Evolutionary conservation across 257 asterid species (phyloP), one percentile per base, ranked within the genome.

Genomic region (Striga asiatica): DNA sequence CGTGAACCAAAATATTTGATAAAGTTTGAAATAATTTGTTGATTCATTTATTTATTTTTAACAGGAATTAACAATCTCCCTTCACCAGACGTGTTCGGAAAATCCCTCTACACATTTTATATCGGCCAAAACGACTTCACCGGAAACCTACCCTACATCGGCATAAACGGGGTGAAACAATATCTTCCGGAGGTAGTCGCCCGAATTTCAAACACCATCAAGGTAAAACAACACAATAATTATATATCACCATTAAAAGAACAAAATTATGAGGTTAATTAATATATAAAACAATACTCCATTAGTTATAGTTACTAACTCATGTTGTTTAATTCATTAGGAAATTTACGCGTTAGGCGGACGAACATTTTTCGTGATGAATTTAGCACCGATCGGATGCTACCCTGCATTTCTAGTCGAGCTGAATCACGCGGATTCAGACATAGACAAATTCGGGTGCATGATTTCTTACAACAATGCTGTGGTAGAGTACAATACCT

Each of bases 51-150:
- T 4, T 35, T 35, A 11, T 35, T 12, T 35, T 35, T n/a, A 9
- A 17, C 64, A 81, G 91, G 69, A 60, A 27, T 43, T 20, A 21
- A 28, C 42, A 67, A 65, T 34, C 75, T 81, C 64, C 96, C 94
- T 20, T 38, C 67, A 0, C 77, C 84, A 0, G 64, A 70, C 64
- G 54, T 81, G 12, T 81, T 87, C 23, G 84, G 89, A 18, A 78
- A 80, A 49, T 76, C 96, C 23, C 75, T 87, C 20, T 87, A 81
- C 74, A 84, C 89, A 48, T 77, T 88, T 71, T 77, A 81, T 63
- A 84, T 87, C 20, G 96, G 96, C 66, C 94, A 87, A 59, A 87
- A 87, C 48, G 94, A 87, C 71, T 81, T 87, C 67, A 81, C 93
- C 0, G 79, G 81, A 23, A 69, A 76, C 70, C 64, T 87, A 54